Evolutionary conservation across 1,284 basidiomycete genomes (phyloP), one percentile per base, ranked within the genome.

Genomic region (Malassezia japonica): DNA sequence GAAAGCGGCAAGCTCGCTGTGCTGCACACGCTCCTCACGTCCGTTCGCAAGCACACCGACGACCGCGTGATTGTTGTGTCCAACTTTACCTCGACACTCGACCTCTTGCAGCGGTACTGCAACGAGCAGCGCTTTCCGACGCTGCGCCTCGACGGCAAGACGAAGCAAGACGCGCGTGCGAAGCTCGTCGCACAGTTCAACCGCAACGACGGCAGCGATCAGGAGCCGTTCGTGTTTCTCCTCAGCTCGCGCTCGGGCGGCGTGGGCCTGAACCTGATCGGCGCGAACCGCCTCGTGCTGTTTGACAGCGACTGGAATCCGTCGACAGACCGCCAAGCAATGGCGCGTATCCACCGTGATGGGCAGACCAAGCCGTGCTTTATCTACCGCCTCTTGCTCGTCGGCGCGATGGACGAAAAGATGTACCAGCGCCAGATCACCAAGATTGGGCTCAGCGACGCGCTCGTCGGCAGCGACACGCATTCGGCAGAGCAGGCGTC

Each of bases 221-320:
- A 34, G 50, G 41, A 29, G 47, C 35, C 68, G 54, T 78, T 95
- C 67, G 80, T 98, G 38, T 98, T 99, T 76, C 77, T 99, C 46
- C 79, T 99, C 15, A 91, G 87, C 73, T 90, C 87, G 60, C 96
- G 96, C 75, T 91, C 94, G 32, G 92, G 92, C 55, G 92, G 92
- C 64, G 95, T 91, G 64, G 91, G 94, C 68, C 92, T 98, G 78
- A 98, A 98, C 71, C 79, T 98, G 57, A 95, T 96, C 66, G 92
- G 92, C 6, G 92, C 92, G 2, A 98, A 98, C 72, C 82, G 92
- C 13, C 78, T 98, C 16, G 86, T 98, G 57, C 42, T 65, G 23
- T 77, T 80, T 55, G 92, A 99, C 73, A 89, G 86, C 42, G 92
- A 98, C 70, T 99, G 94, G 88, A 92, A 92, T 74, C 88, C 88